Conservation (phyloP, 2,329 filamentous ascomycete species). For the Colletotrichum tropicicola region DNA sequence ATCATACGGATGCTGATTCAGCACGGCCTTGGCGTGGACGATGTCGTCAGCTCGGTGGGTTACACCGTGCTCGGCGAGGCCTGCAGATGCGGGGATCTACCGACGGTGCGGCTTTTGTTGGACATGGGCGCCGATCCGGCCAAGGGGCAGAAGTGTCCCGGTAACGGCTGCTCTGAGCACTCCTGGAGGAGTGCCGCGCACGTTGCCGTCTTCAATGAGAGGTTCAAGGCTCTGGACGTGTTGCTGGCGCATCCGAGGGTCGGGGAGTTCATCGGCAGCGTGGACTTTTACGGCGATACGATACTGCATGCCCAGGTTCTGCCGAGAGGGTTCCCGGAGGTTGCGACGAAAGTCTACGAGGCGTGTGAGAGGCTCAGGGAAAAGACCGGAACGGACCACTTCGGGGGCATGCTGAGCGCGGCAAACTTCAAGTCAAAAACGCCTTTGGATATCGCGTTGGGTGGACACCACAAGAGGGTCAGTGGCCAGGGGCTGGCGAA, state of each 20-base stretch:
- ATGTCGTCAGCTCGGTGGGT: conserved; percentile 24
- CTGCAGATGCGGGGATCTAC: conserved; percentile 19
- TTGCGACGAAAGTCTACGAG: conserved; percentile 18
- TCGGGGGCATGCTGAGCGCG: conserved; percentile 25
- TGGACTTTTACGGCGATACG: conserved; percentile 30
- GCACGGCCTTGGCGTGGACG: conserved; percentile 33
- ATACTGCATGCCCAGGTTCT: conserved; percentile 11
- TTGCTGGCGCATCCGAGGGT: conserved; percentile 30
- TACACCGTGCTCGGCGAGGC: conserved; percentile 32
- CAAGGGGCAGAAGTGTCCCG: conserved; percentile 21
- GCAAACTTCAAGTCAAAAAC: conserved; percentile 1
- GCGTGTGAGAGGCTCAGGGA: conserved; percentile 24
- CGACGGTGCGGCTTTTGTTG: conserved; percentile 33
- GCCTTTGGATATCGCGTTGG: conserved; percentile 25
- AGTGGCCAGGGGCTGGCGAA: background rate
- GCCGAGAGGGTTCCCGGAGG: background rate
- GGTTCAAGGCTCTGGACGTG: conserved; percentile 22
- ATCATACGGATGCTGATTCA: conserved; percentile 30
- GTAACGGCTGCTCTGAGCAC: background rate
- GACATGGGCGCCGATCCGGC: conserved; percentile 34
- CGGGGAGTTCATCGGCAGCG: conserved; percentile 25
- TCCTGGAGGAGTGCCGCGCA: conserved; percentile 32
- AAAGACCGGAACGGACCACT: conserved; percentile 32
- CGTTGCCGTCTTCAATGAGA: background rate
- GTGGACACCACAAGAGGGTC: background rate